Conservation (phyloP, 2,329 filamentous ascomycete species). For the Pestalotiopsis sp. region DNA sequence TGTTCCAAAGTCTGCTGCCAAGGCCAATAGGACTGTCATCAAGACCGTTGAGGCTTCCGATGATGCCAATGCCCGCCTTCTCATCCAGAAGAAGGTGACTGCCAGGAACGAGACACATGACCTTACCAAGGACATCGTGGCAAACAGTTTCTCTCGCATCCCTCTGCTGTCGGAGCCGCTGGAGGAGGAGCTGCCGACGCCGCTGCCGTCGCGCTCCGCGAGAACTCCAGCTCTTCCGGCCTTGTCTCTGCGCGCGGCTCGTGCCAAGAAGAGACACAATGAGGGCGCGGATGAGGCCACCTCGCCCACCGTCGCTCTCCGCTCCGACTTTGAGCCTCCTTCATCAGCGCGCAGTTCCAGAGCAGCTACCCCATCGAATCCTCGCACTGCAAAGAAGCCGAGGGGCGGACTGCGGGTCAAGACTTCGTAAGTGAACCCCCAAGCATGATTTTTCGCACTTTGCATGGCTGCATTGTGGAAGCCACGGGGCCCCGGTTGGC, state of each 20-base stretch:
- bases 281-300: conserved; percentile 54
- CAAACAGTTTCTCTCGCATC: conserved; percentile 28
- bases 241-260: conserved; percentile 27
- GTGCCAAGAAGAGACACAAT: conserved; percentile 48
- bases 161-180: conserved; percentile 20
- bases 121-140: conserved; percentile 22
- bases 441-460: conserved; percentile 13
- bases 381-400: conserved; percentile 58
- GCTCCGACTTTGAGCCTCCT: conserved; percentile 42
- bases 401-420: conserved; percentile 66
- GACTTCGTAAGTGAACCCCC: conserved; percentile 60
- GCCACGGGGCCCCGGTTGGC: not conserved
- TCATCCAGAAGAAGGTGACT: conserved; percentile 23
- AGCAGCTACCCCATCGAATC: conserved; percentile 58
- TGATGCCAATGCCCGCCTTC: conserved; percentile 17
- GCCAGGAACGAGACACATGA: conserved; percentile 24
- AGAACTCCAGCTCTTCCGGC: conserved; percentile 27
- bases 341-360: conserved; percentile 54
- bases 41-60: conserved; percentile 21
- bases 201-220: conserved; percentile 23
- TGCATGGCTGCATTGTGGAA: conserved; percentile 14
- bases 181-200: conserved; percentile 22
- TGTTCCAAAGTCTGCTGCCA: conserved; percentile 11
- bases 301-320: conserved; percentile 53
- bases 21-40: conserved; percentile 24